Evolutionary conservation across 805 yeast species (phyloP).

Genomic region (Candida hispaniensis): DNA sequence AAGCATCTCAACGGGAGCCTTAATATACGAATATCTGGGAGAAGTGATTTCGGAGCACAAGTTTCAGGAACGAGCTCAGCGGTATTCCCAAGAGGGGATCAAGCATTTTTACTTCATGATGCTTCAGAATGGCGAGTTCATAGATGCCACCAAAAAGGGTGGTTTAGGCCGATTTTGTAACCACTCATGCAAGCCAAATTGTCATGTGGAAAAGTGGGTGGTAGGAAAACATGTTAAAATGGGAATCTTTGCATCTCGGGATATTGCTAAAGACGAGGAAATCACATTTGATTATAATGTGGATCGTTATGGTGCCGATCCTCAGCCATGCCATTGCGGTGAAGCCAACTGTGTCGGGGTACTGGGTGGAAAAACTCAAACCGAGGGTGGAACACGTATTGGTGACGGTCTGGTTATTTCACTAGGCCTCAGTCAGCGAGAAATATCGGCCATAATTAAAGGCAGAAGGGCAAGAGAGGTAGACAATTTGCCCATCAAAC

Average conservation of each 20-base stretch:
- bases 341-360: constrained; percentile 85
- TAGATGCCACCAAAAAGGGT: constrained; percentile 89
- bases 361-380: constrained; percentile 95
- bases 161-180: constrained; percentile 84
- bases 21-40: constrained; percentile 86
- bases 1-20: constrained; percentile 48
- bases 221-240: constrained; percentile 80
- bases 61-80: constrained; percentile 64
- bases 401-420: constrained; percentile 83
- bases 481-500: constrained; percentile 42
- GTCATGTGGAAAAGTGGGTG: constrained; percentile 94
- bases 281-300: constrained; percentile 89
- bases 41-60: constrained; percentile 76
- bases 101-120: constrained; percentile 92
- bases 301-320: constrained; percentile 89
- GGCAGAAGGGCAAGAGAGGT: constrained; percentile 43
- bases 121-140: constrained; percentile 85
- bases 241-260: constrained; percentile 87
- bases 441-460: constrained; percentile 43
- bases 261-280: constrained; percentile 70
- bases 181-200: constrained; percentile 92
- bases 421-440: constrained; percentile 57
- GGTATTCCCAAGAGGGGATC: constrained; percentile 56
- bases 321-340: constrained; percentile 92
- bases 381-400: constrained; percentile 73